A percentile compares a stretch with the other conserved stretches of the same genome.
Conservation (phyloP, 179 eudicot genomes). For the Gypsophila paniculata region DNA sequence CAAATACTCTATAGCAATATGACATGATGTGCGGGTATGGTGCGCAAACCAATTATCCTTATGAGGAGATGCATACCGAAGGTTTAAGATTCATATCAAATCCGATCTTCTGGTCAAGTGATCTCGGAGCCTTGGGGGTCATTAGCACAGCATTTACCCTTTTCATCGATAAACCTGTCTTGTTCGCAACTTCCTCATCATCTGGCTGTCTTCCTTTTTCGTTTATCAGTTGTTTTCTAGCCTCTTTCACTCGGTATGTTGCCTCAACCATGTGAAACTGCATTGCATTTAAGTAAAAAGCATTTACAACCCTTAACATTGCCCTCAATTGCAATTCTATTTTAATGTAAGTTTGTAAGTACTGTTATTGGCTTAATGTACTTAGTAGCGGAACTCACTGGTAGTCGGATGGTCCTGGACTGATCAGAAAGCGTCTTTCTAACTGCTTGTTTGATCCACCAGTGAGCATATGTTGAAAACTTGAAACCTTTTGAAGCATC, state of each 20-base stretch:
- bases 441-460: conserved; percentile 99
- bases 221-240: conserved; percentile 51
- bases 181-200: conserved; percentile 78
- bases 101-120: conserved; percentile 85
- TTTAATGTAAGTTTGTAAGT: background rate
- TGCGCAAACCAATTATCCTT: background rate
- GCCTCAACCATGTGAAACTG: conserved; percentile 93
- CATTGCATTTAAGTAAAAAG: background rate
- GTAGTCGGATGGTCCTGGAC: conserved; percentile 78
- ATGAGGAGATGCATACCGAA: conserved; percentile 49
- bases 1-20: no score
- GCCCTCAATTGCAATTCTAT: background rate
- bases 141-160: conserved; percentile 63
- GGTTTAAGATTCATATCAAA: conserved; percentile 56
- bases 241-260: conserved; percentile 73
- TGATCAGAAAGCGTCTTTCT: conserved; percentile 81
- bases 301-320: background rate
- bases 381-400: conserved; percentile 44
- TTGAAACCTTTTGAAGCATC: conserved; percentile 94
- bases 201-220: conserved; percentile 69
- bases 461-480: conserved; percentile 96
- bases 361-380: background rate
- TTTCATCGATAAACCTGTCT: conserved; percentile 83
- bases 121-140: conserved; percentile 81
- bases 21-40: no score